Evolutionary conservation across 1,139 yeast genomes (phyloP).

Genomic region (Debaryomycetaceae sp.): DNA sequence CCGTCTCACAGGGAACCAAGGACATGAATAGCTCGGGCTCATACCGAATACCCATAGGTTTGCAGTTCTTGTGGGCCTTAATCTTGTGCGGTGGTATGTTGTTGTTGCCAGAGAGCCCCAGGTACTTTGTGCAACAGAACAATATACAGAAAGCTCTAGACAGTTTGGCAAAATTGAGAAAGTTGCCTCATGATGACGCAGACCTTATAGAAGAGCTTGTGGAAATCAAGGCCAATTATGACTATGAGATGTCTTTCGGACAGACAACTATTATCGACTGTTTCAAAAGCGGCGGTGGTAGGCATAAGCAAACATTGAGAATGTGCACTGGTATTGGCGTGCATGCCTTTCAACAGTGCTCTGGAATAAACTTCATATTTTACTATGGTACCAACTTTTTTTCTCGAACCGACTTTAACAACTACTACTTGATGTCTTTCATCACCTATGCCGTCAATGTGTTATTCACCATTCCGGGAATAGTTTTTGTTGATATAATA

Average conservation of each 20-base stretch:
- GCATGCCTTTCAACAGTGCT: constrained; percentile 71
- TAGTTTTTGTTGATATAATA: constrained; percentile 60
- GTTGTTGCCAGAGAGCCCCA: constrained; percentile 70
- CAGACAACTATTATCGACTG: constrained; percentile 54
- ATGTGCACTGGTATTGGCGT: constrained; percentile 66
- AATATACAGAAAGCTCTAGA: constrained; percentile 55
- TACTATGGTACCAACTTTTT: constrained; percentile 78
- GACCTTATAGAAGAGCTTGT: constrained; percentile 70
- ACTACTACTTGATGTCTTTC: constrained; percentile 64
- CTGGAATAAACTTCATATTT: constrained; percentile 76
- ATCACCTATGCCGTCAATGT: constrained; percentile 72
- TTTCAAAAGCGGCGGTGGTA: constrained; percentile 61
- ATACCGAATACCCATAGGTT: constrained; percentile 71
- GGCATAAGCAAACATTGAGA: constrained; percentile 61
- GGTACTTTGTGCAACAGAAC: constrained; percentile 64
- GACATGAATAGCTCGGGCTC: constrained; percentile 50
- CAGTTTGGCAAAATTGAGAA: constrained; percentile 38
- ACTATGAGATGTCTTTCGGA: constrained; percentile 68
- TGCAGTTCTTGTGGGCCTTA: constrained; percentile 69
- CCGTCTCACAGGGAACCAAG: constrained; percentile 74
- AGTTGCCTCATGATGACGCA: constrained; percentile 50
- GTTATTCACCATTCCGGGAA: constrained; percentile 67
- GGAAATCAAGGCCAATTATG: constrained; percentile 75
- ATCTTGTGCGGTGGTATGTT: constrained; percentile 61
- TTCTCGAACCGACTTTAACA: constrained; percentile 54